Evolutionary conservation across 2,329 filamentous ascomycete genomes (phyloP), one percentile per base, ranked within the genome.

Genomic region (Ilyonectria mors-panacis): DNA sequence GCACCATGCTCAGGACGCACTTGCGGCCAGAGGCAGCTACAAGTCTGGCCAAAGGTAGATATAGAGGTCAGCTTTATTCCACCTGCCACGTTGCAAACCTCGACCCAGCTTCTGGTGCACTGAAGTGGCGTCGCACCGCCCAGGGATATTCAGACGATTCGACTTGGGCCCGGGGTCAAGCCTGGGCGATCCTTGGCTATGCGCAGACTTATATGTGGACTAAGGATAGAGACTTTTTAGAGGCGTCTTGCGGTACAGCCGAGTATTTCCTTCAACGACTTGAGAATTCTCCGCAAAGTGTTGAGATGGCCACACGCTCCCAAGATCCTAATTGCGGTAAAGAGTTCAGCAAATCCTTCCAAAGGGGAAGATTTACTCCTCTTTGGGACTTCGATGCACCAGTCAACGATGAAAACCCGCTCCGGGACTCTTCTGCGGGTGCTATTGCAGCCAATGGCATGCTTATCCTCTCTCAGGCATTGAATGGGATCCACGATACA

Each of bases 111-210:
- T 83, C 78, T 0, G 84, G 85, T 0, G 63, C 66, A 1, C 70
- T 85, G 0, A 81, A 82, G 65, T 67, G 77, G 30, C 79, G 79
- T 10, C 76, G 81, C 66, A 87, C 85, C 0, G 82, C 81, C 10
- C 85, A 87, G 66, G 85, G 85, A 2, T 83, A 82, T 71, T 70
- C 74, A 4, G 80, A 84, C 55, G 70, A 78, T 13, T 86, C 83
- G 0, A 86, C 84, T 0, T 87, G 85, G 85, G 76, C 81, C 1
- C 78, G 85, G 2, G 85, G 85, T 0, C 85, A 87, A 63, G 82
- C 84, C 0, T 87, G 85, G 85, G 81, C 80, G 0, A 82, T 86
- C 8, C 75, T 85, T 47, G 85, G 85, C 0, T 87, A 84, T 59
- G 78, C 84, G 1, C 85, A 86, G 67, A 84, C 82, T 0, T 86